phyloP scores from a whole-genome alignment of 352 stramenopile genomes.

The Phytopythium oedochilum region DNA sequence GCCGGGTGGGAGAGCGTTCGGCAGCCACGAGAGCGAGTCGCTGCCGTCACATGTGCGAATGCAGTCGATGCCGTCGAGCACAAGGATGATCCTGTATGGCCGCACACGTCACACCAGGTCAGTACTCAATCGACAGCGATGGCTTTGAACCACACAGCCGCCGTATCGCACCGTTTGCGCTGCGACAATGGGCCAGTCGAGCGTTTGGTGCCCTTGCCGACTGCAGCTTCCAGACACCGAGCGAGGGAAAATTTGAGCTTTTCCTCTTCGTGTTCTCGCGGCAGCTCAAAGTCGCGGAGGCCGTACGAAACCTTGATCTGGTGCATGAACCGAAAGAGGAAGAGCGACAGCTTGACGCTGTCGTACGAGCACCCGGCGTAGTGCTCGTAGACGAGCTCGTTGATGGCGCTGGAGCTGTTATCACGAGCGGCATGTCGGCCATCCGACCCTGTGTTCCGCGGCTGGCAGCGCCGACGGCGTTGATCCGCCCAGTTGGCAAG shows the following conservation, averaged over 20 bases:
- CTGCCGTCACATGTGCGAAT: constrained; percentile 77
- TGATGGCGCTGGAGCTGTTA: background rate
- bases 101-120: background rate
- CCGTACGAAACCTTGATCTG: constrained; percentile 67
- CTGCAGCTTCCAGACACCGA: constrained; percentile 68
- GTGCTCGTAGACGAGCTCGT: constrained; percentile 80
- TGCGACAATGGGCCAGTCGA: constrained; percentile 15
- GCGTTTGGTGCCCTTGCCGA: constrained; percentile 35
- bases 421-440: background rate
- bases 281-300: constrained; percentile 78
- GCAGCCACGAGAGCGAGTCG: constrained; percentile 82
- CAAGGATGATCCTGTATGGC: constrained; percentile 58
- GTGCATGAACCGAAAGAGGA: constrained; percentile 80
- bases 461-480: constrained; percentile 14
- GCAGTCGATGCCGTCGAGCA: constrained; percentile 80
- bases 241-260: constrained; percentile 84
- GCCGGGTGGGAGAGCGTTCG: constrained; percentile 57
- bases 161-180: constrained; percentile 18
- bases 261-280: constrained; percentile 75
- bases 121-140: background rate
- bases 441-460: background rate
- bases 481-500: constrained; percentile 66
- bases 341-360: constrained; percentile 77
- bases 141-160: background rate
- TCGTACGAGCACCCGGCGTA: constrained; percentile 81